Conservation (phyloP, 495 filamentous ascomycete species). For the Podospora appendiculata region DNA sequence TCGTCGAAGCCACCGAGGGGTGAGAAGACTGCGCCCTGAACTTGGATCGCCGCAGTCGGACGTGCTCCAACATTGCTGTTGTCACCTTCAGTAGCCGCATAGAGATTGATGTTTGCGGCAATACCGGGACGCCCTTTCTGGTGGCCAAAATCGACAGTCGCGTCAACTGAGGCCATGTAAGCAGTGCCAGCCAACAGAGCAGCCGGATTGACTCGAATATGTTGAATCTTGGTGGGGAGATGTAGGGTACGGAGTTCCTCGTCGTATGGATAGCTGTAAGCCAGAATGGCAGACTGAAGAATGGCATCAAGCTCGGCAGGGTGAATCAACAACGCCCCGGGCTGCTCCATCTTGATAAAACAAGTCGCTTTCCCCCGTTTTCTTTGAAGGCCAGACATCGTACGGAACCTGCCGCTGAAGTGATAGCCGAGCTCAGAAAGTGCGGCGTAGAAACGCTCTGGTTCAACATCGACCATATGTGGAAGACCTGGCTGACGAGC, state of each 20-base stretch:
- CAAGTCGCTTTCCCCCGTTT: not conserved
- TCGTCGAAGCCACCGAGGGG: not conserved
- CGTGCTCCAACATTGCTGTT: not conserved
- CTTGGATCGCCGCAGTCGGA: conserved; percentile 9
- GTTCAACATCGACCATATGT: not conserved
- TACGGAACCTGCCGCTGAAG: not conserved
- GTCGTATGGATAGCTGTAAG: conserved; percentile 13
- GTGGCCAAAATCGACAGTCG: not conserved
- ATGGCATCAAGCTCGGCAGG: conserved; percentile 1
- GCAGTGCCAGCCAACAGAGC: no score
- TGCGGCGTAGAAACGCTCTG: not conserved
- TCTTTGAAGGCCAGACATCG: not conserved
- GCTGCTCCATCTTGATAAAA: not conserved
- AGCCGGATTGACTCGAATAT: conserved; percentile 17
- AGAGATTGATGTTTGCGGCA: no score
- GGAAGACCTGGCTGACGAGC: not conserved
- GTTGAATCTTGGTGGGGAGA: conserved; percentile 22
- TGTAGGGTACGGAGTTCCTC: conserved; percentile 17
- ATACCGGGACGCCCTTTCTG: not conserved
- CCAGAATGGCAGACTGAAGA: conserved; percentile 3
- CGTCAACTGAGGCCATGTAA: not conserved
- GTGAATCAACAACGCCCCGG: conserved; percentile 1
- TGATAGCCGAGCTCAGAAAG: not conserved
- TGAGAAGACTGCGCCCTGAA: conserved; percentile 11
- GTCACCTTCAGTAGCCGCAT: not conserved